Evolutionary conservation across 2,329 filamentous ascomycete genomes (phyloP).

Genomic region (Diaporthe sp.): DNA sequence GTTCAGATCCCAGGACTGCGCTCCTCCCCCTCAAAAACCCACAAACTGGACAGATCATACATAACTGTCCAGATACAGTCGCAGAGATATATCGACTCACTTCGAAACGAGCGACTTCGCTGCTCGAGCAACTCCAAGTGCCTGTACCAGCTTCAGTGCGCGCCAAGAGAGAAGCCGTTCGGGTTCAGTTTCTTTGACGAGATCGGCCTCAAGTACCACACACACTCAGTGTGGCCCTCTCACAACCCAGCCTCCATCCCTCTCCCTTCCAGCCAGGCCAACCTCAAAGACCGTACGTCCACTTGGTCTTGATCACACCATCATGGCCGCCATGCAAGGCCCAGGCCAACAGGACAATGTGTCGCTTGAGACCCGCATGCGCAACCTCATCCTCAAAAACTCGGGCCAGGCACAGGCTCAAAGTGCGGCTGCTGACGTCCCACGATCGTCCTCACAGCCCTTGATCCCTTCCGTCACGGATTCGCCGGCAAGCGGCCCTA

Average conservation of each 20-base stretch:
- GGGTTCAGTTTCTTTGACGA: too few species aligned
- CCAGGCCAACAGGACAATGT: constrained; percentile 35
- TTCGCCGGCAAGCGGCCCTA: not conserved
- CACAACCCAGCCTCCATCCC: not conserved
- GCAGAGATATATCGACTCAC: too few species aligned
- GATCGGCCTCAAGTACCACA: not conserved
- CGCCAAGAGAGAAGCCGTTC: too few species aligned
- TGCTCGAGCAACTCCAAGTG: too few species aligned
- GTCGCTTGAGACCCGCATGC: constrained; percentile 44
- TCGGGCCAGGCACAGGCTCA: constrained; percentile 32
- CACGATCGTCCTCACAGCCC: constrained; percentile 20
- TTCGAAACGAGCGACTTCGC: too few species aligned
- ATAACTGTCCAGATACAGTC: too few species aligned
- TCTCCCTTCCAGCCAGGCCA: not conserved
- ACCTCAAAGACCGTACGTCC: not conserved
- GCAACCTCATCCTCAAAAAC: constrained; percentile 44
- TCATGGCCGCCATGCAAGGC: constrained; percentile 33
- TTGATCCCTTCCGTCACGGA: not conserved
- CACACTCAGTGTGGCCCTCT: not conserved
- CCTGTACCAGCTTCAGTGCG: too few species aligned
- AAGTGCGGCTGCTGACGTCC: not conserved
- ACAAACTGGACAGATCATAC: too few species aligned
- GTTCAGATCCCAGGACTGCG: too few species aligned
- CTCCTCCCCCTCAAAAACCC: too few species aligned
- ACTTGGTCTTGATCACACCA: not conserved